These are phyloP conservation scores for Inga laurina DNA, from an alignment of 306 rosid species.

Conservation along the genomic window DNA sequence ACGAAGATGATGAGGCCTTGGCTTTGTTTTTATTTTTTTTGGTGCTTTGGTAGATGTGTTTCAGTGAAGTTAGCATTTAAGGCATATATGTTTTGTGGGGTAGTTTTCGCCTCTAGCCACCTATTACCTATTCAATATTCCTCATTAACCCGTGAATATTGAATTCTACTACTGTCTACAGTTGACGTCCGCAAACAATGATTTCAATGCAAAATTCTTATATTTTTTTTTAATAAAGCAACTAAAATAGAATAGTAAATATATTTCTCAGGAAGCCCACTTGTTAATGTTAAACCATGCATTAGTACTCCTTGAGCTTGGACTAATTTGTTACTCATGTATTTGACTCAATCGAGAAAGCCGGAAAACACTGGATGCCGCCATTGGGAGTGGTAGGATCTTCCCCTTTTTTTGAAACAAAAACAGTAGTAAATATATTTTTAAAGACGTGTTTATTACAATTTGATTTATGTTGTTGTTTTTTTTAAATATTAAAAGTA, in stretches of 20 bases:
- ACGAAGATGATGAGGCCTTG: background rate
- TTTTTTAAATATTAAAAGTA: no score
- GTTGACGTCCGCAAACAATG: background rate
- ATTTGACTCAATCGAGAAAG: no score
- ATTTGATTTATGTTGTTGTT: no score
- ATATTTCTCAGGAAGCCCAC: background rate
- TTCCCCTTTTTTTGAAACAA: no score
- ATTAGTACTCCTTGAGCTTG: no score
- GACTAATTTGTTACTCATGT: no score
- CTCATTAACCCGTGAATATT: background rate
- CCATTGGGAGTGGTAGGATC: no score
- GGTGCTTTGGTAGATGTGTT: constrained; percentile 8
- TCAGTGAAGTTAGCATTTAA: background rate
- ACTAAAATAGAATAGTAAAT: background rate
- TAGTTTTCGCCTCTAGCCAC: background rate
- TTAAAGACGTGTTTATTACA: no score
- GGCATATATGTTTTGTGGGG: background rate
- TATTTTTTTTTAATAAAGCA: no score
- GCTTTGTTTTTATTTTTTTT: background rate
- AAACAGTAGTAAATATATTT: no score
- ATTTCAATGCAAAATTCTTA: background rate
- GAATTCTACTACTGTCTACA: background rate
- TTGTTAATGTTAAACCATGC: no score
- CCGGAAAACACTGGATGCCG: no score
- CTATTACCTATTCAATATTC: background rate